These are phyloP conservation scores for Xylariaceae sp. DNA, from an alignment of 2,329 filamentous ascomycete species.

Conservation along the genomic window DNA sequence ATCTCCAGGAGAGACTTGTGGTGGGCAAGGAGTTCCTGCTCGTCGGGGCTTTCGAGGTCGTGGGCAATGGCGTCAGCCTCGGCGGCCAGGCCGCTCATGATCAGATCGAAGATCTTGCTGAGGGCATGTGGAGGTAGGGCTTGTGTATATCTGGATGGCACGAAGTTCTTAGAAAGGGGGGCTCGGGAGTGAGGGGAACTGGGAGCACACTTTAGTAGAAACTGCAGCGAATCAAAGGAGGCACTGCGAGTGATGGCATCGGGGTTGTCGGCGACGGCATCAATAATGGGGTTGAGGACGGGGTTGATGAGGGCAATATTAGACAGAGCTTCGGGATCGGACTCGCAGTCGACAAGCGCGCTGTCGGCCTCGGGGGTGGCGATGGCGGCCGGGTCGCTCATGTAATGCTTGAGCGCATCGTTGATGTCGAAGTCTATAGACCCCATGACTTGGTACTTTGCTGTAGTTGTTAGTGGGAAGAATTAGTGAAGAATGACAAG, in stretches of 20 bases:
- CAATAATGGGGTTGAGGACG: conserved; percentile 86
- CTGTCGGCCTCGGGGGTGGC: conserved; percentile 81
- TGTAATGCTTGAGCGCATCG: conserved; percentile 91
- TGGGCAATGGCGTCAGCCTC: conserved; percentile 82
- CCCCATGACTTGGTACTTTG: no score
- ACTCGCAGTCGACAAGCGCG: conserved; percentile 84
- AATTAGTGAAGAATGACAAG: no score
- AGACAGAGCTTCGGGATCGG: conserved; percentile 80
- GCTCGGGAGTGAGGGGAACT: conserved; percentile 43
- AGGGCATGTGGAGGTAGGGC: conserved; percentile 76
- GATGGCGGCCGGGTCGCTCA: conserved; percentile 84
- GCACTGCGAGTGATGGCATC: conserved; percentile 77
- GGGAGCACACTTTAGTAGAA: conserved; percentile 88
- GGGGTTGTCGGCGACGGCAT: conserved; percentile 86
- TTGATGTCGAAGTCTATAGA: conserved; percentile 92
- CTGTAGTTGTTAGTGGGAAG: no score
- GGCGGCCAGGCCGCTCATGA: conserved; percentile 78
- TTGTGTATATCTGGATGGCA: conserved; percentile 71
- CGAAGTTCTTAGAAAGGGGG: conserved; percentile 60
- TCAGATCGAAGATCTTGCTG: conserved; percentile 88
- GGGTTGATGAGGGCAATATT: conserved; percentile 70
- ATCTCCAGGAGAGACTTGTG: conserved; percentile 92
- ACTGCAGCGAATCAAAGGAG: conserved; percentile 89
- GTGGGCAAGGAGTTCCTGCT: conserved; percentile 79
- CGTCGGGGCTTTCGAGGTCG: conserved; percentile 80